Percentiles rank a stretch among this genome's conserved stretches.
Evolutionary conservation across 352 stramenopile species (phyloP).

Genomic region (Phytophthora lateralis): DNA sequence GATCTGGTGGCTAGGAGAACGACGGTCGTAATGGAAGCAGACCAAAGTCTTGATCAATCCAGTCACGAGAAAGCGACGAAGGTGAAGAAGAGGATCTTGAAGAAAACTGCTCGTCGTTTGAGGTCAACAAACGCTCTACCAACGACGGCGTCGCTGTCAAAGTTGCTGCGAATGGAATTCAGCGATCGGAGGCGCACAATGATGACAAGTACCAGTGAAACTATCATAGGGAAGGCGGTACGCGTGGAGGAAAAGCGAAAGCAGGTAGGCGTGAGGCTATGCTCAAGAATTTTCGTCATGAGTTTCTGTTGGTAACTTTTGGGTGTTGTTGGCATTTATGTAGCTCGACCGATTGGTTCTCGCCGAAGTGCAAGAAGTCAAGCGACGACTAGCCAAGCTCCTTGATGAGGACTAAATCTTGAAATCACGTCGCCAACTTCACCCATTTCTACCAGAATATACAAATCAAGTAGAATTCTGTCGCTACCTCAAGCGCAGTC

Average conservation of each 20-base stretch:
- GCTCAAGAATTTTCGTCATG: neutral
- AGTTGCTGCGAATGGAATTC: constrained; percentile 44
- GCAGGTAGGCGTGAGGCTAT: constrained; percentile 38
- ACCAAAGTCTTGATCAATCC: neutral
- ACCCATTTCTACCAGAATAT: neutral
- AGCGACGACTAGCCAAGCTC: constrained; percentile 63
- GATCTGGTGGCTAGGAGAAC: neutral
- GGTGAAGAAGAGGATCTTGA: constrained; percentile 21
- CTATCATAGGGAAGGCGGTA: constrained; percentile 52
- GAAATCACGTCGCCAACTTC: neutral
- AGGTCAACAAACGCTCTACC: constrained; percentile 3
- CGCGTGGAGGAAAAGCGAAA: constrained; percentile 64
- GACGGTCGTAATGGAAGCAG: neutral
- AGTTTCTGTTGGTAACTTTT: neutral
- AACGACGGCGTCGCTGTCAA: constrained; percentile 36
- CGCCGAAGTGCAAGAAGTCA: constrained; percentile 67
- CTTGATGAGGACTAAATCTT: constrained; percentile 26
- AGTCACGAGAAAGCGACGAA: constrained; percentile 6
- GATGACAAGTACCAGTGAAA: constrained; percentile 26
- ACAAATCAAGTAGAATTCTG: neutral
- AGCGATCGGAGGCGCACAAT: constrained; percentile 19
- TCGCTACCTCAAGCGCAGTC: constrained; percentile 15
- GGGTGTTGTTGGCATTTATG: neutral
- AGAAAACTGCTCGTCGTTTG: constrained; percentile 13
- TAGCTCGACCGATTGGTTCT: constrained; percentile 71